Conservation (phyloP, 2,329 filamentous ascomycete species). For the Arthrobotrys iridis region DNA sequence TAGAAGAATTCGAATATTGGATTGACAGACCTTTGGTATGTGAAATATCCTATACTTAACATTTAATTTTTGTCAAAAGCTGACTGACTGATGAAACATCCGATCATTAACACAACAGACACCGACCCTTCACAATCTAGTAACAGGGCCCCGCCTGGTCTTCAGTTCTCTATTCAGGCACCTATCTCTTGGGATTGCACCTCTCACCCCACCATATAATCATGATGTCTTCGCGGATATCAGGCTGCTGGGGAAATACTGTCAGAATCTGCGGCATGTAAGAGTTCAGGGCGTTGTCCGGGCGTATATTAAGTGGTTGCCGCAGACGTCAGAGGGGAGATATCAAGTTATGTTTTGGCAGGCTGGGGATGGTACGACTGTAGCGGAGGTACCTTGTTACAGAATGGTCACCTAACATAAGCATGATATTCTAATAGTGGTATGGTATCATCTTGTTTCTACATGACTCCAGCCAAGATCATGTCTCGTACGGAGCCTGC, state of each 20-base stretch:
- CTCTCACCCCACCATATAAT: constrained; percentile 18
- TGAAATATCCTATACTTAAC: background rate
- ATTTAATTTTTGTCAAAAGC: too few relatives aligned
- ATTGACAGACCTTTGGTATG: constrained; percentile 12
- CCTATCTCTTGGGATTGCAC: background rate
- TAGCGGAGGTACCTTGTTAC: constrained; percentile 12
- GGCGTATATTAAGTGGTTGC: constrained; percentile 14
- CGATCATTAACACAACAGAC: background rate
- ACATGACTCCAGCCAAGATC: too few relatives aligned
- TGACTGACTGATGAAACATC: background rate
- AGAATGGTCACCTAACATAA: background rate
- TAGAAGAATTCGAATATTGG: constrained; percentile 20
- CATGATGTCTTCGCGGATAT: constrained; percentile 16
- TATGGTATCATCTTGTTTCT: too few relatives aligned
- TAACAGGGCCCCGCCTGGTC: background rate
- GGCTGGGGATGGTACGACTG: background rate
- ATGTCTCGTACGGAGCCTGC: too few relatives aligned
- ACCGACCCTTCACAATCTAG: background rate
- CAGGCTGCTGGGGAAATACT: background rate
- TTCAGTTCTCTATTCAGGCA: constrained; percentile 14
- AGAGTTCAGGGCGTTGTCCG: constrained; percentile 8
- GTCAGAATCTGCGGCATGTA: constrained; percentile 10
- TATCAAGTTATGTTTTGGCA: constrained; percentile 16
- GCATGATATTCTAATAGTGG: background rate
- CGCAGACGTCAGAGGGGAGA: background rate